A percentile compares a stretch with the other conserved stretches of the same genome.
Conservation (phyloP, 768 basidiomycete genomes). For the Infundibulicybe gibba region DNA sequence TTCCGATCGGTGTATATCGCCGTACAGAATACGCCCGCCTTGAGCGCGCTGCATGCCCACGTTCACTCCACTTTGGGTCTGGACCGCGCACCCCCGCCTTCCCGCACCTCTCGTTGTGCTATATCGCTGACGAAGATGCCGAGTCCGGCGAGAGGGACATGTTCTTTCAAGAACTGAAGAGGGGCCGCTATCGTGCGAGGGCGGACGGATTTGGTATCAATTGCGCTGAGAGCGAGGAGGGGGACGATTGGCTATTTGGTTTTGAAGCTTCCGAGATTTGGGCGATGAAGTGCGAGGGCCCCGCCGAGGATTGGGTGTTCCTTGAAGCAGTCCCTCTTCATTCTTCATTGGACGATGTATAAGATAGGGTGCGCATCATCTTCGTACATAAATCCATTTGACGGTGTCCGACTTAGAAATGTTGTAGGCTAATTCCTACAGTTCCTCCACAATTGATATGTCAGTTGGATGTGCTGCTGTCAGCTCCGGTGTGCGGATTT, state of each 20-base stretch:
- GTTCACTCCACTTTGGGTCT: slow-evolving; percentile 36
- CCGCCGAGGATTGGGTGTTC: slow-evolving; percentile 55
- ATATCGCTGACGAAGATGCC: slow-evolving; percentile 66
- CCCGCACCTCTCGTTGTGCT: slow-evolving; percentile 74
- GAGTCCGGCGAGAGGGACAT: slow-evolving; percentile 43
- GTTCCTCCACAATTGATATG: too few species aligned
- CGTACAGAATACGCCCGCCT: slow-evolving; percentile 38
- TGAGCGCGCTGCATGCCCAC: slow-evolving; percentile 44
- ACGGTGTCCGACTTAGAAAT: too few species aligned
- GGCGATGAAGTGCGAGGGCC: slow-evolving; percentile 57
- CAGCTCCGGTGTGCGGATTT: too few species aligned
- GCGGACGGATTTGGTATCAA: slow-evolving; percentile 23
- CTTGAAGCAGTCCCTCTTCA: slow-evolving; percentile 17
- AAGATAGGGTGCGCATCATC: slow-evolving; percentile 17
- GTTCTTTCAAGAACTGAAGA: slow-evolving; percentile 39
- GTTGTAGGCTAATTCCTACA: too few species aligned
- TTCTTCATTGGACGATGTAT: slow-evolving; percentile 10
- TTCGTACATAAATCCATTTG: slow-evolving; percentile 9
- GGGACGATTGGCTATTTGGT: slow-evolving; percentile 32
- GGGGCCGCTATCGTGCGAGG: slow-evolving; percentile 22
- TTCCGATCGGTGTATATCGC: slow-evolving; percentile 69
- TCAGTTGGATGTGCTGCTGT: too few species aligned
- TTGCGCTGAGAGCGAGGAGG: slow-evolving; percentile 19
- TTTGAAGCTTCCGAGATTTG: slow-evolving; percentile 53
- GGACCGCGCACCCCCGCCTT: slow-evolving; percentile 52